Evolutionary conservation across 2,329 filamentous ascomycete species (phyloP).

Genomic region (Pestalotiopsis fici): DNA sequence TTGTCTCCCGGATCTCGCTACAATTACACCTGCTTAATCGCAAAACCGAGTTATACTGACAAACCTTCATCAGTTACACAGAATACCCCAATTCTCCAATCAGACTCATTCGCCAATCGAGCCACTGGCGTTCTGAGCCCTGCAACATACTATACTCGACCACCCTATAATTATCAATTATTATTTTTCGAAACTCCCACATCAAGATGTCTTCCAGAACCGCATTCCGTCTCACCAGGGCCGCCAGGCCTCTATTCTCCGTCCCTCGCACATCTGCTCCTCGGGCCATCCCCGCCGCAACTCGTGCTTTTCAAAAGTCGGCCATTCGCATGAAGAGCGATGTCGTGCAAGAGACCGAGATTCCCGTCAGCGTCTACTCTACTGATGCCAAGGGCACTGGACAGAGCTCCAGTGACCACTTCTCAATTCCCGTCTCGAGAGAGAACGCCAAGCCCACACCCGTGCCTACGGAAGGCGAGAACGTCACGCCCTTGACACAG

Average conservation of each 20-base stretch:
- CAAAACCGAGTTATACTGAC: not conserved
- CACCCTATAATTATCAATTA: not conserved
- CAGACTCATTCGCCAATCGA: not conserved
- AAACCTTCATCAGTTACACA: constrained; percentile 1
- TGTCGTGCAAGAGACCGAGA: constrained; percentile 57
- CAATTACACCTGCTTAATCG: not conserved
- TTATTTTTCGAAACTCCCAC: not conserved
- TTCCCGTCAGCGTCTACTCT: constrained; percentile 57
- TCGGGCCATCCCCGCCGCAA: constrained; percentile 26
- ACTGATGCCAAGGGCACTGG: constrained; percentile 45
- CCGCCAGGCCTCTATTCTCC: constrained; percentile 28
- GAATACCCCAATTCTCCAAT: not conserved
- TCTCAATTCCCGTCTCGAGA: constrained; percentile 54
- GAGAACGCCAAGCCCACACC: constrained; percentile 42
- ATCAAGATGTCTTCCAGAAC: constrained; percentile 29
- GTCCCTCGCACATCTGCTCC: constrained; percentile 18
- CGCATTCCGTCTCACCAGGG: constrained; percentile 29
- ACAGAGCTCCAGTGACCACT: constrained; percentile 46
- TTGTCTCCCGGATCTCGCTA: not conserved
- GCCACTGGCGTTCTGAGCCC: not conserved
- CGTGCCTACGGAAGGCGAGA: constrained; percentile 40
- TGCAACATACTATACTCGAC: not conserved
- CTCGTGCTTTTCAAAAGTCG: constrained; percentile 38
- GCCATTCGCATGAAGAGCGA: constrained; percentile 45
- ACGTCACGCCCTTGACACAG: constrained; percentile 52